A percentile compares a stretch with the other conserved stretches of the same genome.
phyloP scores from a whole-genome alignment of 805 yeast genomes.

The Maudiozyma barnettii region DNA sequence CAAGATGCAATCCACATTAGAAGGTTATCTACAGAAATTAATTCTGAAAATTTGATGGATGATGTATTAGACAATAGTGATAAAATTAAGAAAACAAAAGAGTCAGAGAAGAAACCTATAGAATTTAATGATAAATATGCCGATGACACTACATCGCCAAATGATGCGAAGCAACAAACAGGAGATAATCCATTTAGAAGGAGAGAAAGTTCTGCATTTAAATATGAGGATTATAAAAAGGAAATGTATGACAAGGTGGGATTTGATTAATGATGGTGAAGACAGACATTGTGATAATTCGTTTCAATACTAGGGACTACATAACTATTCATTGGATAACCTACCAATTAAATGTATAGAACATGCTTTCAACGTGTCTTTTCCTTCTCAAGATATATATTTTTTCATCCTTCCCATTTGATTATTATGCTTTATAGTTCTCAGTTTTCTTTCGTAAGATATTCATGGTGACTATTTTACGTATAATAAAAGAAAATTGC shows the following conservation, averaged over 20 bases:
- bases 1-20: constrained; percentile 5
- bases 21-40: constrained; percentile 3
- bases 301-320: too few relatives aligned
- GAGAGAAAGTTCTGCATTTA: constrained; percentile 18
- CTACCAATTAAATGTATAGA: too few relatives aligned
- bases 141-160: not conserved
- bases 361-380: too few relatives aligned
- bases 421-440: too few relatives aligned
- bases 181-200: not conserved
- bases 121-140: not conserved
- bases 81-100: not conserved
- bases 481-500: too few relatives aligned
- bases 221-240: constrained; percentile 9
- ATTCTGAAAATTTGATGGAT: not conserved
- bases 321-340: too few relatives aligned
- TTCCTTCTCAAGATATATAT: too few relatives aligned
- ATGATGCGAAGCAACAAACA: not conserved
- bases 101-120: not conserved
- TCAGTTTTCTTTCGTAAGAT: too few relatives aligned
- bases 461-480: too few relatives aligned
- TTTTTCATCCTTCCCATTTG: too few relatives aligned
- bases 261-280: not conserved
- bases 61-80: not conserved
- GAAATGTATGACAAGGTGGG: constrained; percentile 14
- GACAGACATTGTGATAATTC: too few relatives aligned